A percentile compares a stretch with the other conserved stretches of the same genome.
Conservation (phyloP, 2,329 filamentous ascomycete species). For the Beauveria rudraprayagi region DNA sequence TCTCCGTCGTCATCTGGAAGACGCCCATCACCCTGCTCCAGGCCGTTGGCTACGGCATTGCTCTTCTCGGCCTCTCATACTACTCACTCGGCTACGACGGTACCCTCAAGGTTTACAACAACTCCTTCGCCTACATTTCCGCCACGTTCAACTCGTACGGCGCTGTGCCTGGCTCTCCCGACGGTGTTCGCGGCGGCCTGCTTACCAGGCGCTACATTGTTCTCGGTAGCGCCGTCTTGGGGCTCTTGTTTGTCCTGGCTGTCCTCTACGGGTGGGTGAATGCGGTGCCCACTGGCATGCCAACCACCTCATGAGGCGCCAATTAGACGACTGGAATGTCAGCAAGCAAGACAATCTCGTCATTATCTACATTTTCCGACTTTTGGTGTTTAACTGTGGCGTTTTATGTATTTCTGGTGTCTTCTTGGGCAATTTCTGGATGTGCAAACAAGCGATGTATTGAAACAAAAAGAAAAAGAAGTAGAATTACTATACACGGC, state of each 20-base stretch:
- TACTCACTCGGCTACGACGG: conserved; percentile 39
- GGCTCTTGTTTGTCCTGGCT: conserved; percentile 19
- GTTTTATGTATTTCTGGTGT: neutral
- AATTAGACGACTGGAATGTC: neutral
- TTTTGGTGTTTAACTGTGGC: neutral
- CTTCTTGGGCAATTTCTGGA: conserved; percentile 1
- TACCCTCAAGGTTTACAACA: conserved; percentile 18
- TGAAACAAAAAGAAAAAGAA: neutral
- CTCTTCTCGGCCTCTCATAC: conserved; percentile 43
- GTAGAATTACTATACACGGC: neutral
- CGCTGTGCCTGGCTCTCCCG: conserved; percentile 8
- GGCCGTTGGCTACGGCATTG: conserved; percentile 69
- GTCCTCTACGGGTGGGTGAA: conserved; percentile 7
- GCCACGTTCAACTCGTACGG: conserved; percentile 17
- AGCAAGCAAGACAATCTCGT: neutral
- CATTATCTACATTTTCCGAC: neutral
- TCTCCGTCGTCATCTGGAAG: conserved; percentile 70
- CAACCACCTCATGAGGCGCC: neutral
- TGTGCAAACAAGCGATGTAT: conserved; percentile 10
- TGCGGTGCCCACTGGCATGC: neutral
- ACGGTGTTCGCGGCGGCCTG: conserved; percentile 13
- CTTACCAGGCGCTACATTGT: conserved; percentile 15
- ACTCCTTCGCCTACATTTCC: conserved; percentile 18
- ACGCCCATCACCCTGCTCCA: conserved; percentile 65
- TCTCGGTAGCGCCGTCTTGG: conserved; percentile 20